Percentiles rank a stretch among this genome's conserved stretches.
Conservation (phyloP, 108 stramenopile genomes). For the Craspedostauros australis region DNA sequence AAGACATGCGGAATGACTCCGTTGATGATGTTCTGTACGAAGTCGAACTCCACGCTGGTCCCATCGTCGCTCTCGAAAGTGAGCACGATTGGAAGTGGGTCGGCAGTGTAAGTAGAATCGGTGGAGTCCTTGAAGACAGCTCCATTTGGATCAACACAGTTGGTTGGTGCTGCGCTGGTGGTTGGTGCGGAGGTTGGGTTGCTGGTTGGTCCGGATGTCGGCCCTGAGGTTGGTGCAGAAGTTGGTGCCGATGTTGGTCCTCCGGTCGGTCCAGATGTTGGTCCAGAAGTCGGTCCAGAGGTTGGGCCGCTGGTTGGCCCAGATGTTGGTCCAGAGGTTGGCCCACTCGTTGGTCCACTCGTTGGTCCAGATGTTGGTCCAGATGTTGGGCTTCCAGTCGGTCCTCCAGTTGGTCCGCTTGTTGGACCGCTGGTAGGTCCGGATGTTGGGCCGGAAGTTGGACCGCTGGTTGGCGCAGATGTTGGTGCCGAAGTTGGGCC, state of each 20-base stretch:
- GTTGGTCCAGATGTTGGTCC: too few relatives aligned
- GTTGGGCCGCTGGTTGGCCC: slow-evolving; percentile 5
- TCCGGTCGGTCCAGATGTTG: not conserved
- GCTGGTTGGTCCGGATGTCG: not conserved
- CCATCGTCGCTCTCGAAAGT: too few relatives aligned
- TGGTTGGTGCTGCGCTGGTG: not conserved
- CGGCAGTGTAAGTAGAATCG: too few relatives aligned
- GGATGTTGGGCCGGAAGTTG: slow-evolving; percentile 4
- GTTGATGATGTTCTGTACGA: too few relatives aligned
- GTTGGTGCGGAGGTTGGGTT: slow-evolving; percentile 3
- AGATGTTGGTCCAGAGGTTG: slow-evolving; percentile 5
- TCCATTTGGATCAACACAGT: too few relatives aligned
- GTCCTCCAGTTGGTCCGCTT: too few relatives aligned
- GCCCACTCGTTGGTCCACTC: not conserved
- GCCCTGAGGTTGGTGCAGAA: not conserved
- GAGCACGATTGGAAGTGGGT: too few relatives aligned
- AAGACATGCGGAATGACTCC: too few relatives aligned
- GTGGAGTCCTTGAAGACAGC: too few relatives aligned
- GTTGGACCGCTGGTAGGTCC: too few relatives aligned
- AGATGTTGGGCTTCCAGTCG: too few relatives aligned
- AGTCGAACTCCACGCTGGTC: too few relatives aligned
- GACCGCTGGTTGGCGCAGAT: slow-evolving; percentile 2
- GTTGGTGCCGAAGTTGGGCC: slow-evolving; percentile 4
- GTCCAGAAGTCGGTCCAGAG: not conserved
- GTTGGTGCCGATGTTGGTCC: slow-evolving; percentile 4